These are phyloP conservation scores for Cryptococcus sp. DNA, from an alignment of 1,284 basidiomycete species.

Conservation along the genomic window DNA sequence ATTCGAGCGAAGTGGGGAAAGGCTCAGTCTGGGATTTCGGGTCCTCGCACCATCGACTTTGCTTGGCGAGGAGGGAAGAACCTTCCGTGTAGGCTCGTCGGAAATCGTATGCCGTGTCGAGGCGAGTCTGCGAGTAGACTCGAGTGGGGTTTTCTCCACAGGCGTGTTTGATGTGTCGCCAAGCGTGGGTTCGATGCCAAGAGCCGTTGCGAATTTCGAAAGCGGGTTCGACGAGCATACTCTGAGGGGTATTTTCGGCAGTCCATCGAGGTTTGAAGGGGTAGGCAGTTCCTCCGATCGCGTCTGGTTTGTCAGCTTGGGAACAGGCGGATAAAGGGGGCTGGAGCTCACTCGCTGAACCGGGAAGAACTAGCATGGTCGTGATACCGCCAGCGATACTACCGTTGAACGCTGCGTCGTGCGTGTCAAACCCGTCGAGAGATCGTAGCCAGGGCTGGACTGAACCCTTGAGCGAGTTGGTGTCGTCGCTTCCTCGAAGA, in stretches of 20 bases:
- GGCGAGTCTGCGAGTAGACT: slow-evolving; percentile 50
- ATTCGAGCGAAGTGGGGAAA: slow-evolving; percentile 73
- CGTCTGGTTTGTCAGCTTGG: background rate
- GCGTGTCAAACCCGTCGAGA: slow-evolving; percentile 53
- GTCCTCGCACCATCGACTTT: slow-evolving; percentile 62
- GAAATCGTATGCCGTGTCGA: slow-evolving; percentile 58
- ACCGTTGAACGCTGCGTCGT: slow-evolving; percentile 45
- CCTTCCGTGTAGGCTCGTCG: slow-evolving; percentile 65
- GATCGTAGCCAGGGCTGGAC: slow-evolving; percentile 50
- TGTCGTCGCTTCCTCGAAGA: slow-evolving; percentile 50
- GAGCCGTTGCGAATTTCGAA: slow-evolving; percentile 38
- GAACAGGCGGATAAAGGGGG: background rate
- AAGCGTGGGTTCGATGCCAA: slow-evolving; percentile 37
- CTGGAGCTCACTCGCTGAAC: slow-evolving; percentile 26
- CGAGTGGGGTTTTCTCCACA: slow-evolving; percentile 51
- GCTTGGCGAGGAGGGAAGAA: slow-evolving; percentile 62
- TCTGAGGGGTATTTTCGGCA: slow-evolving; percentile 43
- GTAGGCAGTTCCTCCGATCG: slow-evolving; percentile 37
- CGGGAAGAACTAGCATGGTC: slow-evolving; percentile 51
- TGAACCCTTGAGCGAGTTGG: slow-evolving; percentile 44
- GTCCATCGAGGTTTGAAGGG: slow-evolving; percentile 51
- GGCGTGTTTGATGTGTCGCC: slow-evolving; percentile 47
- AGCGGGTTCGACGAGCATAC: slow-evolving; percentile 47
- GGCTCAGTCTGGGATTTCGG: slow-evolving; percentile 48
- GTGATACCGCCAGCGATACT: slow-evolving; percentile 52